Conservation (phyloP, 1,139 yeast species). For the Kodamaea ohmeri region DNA sequence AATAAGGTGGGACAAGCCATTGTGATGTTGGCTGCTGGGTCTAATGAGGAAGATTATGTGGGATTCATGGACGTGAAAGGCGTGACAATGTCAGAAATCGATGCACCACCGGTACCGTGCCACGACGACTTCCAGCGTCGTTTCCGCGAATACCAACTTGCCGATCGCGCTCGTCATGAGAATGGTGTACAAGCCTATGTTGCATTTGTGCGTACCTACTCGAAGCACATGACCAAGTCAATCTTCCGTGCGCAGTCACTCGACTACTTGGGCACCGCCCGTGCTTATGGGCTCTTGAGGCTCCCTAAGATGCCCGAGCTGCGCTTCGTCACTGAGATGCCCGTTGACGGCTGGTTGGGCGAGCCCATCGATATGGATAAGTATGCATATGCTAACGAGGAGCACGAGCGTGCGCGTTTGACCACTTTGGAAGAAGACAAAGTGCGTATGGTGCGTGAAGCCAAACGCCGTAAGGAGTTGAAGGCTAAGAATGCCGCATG, state of each 20-base stretch:
- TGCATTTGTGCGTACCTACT: constrained; percentile 77
- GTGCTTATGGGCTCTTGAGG: constrained; percentile 74
- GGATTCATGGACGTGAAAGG: constrained; percentile 78
- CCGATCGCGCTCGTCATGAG: constrained; percentile 79
- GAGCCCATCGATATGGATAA: constrained; percentile 60
- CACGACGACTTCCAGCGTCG: constrained; percentile 27
- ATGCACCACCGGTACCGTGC: constrained; percentile 23
- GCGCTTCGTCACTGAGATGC: constrained; percentile 47
- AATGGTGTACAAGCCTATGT: constrained; percentile 77
- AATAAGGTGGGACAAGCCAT: constrained; percentile 79
- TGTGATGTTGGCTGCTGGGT: constrained; percentile 62
- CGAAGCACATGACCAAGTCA: constrained; percentile 88
- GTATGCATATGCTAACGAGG: constrained; percentile 61
- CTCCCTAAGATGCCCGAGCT: constrained; percentile 96
- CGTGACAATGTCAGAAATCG: constrained; percentile 47
- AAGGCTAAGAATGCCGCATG: constrained; percentile 67
- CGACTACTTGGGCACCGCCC: constrained; percentile 72
- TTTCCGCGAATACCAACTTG: constrained; percentile 58
- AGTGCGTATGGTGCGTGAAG: constrained; percentile 42
- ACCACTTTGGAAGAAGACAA: constrained; percentile 53
- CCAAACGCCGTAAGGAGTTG: constrained; percentile 48
- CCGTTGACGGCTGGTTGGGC: constrained; percentile 73
- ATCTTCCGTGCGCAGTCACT: constrained; percentile 74
- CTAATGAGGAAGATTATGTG: constrained; percentile 75
- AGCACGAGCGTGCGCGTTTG: constrained; percentile 61